Conservation (phyloP, 768 basidiomycete species). For the Tulasnella sp. region DNA sequence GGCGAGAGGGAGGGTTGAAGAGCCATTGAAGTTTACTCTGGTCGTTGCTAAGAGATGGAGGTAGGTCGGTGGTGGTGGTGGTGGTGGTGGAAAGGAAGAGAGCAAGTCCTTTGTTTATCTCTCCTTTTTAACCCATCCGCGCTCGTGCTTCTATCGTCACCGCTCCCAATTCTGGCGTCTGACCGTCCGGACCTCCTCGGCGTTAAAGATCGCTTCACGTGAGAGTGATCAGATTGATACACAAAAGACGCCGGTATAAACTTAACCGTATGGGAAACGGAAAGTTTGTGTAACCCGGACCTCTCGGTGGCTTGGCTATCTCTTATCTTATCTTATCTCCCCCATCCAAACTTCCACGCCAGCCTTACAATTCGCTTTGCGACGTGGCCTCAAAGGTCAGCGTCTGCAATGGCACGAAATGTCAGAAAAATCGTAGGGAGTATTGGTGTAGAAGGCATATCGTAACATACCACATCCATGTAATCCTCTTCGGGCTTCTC, state of each 20-base stretch:
- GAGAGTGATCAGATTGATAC: not conserved
- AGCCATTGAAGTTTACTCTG: constrained; percentile 52
- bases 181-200: not conserved
- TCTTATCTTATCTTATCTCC: not conserved
- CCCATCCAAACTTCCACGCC: no score
- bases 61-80: not conserved
- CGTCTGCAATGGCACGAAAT: no score
- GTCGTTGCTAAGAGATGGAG: not conserved
- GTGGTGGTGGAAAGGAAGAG: not conserved
- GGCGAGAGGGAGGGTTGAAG: constrained; percentile 70
- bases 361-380: no score
- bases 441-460: no score
- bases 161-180: not conserved
- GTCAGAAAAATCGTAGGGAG: no score
- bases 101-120: not conserved
- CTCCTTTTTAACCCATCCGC: not conserved
- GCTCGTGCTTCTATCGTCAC: not conserved
- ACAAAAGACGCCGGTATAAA: not conserved
- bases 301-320: not conserved
- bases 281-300: not conserved
- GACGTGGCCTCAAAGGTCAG: no score
- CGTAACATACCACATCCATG: not conserved
- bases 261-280: not conserved
- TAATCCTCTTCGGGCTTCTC: not conserved
- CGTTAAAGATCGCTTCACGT: not conserved